Evolutionary conservation across 2,329 filamentous ascomycete genomes (phyloP), one percentile per base, ranked within the genome.

Genomic region (Xylariales sp.): DNA sequence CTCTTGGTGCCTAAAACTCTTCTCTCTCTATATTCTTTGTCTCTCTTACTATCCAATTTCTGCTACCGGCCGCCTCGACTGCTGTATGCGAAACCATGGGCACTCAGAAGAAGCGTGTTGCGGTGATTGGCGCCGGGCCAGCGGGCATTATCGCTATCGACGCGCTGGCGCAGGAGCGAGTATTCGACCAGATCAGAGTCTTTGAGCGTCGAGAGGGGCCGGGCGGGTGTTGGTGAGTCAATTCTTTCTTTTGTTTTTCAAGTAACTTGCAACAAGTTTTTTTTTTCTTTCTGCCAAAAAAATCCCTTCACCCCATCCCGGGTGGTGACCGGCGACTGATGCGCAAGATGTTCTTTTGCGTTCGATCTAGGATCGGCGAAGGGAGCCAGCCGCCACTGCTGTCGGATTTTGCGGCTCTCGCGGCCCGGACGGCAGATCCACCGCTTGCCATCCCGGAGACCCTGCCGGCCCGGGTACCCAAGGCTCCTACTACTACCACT

Each of bases 141-240:
- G 67, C 74, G 4, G 78, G 78, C 4, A 73, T 74, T 11, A 81
- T 81, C 40, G 59, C 76, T 0, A 69, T 79, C 4, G 76, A 83
- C 60, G 77, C 78, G 5, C 56, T 83, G 20, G 68, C 66, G 19
- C 67, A 76, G 50, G 79, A 83, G 52, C 65, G 76, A 43, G 52
- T 60, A 1, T 83, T 83, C 48, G 72, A 81, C 41, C 55, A 63
- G 3, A 76, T 82, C 38, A 67, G 74, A 5, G 75, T 83, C 0
- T 83, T 83, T 51, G 79, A 83, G 51, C 63, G 78, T 19, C 69
- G 76, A 35, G 74, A 78, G 43, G 67, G 65, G 12, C 63, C 76
- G 2, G 79, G 78, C 35, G 79, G 79, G 14, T 79, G 74, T 38
- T 83, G 78, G 79, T 81, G 54, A 54, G 67, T n/a, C n/a, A n/a